Evolutionary conservation across 495 filamentous ascomycete genomes (phyloP), one percentile per base, ranked within the genome.

Genomic region (Penicillium paradoxum): DNA sequence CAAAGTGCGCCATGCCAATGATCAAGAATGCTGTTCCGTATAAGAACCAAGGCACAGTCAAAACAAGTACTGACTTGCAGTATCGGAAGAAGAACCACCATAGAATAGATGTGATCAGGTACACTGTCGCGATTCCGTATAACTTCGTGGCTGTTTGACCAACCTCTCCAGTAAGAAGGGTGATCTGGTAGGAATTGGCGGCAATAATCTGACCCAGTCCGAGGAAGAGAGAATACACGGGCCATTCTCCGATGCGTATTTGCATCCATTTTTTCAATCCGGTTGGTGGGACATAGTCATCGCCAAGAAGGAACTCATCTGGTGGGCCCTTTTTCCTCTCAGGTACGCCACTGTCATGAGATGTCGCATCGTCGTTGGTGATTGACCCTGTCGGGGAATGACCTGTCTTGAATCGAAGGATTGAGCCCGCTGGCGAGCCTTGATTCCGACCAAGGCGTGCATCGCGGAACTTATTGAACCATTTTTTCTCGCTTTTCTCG

Each of bases 131-230:
- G 15, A 87, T 80, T 39, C 80, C 78, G 69, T 89, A 89, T 7
- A 88, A 74, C 56, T 85, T 82, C 19, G 74, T 69, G 4, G 83
- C 79, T 0, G 77, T 77, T 58, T 88, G 74, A 13, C 80, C 83
- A 15, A 82, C 72, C 56, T 85, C 77, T 15, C 85, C 85, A 0
- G 81, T 82, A 11, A 89, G 73, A 21, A 89, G 74, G 3, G 83
- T 86, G 56, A 89, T 83, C 57, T 89, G 85, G 62, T 88, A 89
- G 1, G 82, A 86, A 67, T 85, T 87, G 44, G 83, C 82, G 0
- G 85, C 83, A 27, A 89, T 80, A 54, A 89, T 81, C 57, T 89
- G 85, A 4, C 83, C 83, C 0, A 88, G 72, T 41, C 84, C 84
- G 4, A 76, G 62, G 36, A 89, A 70, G 51, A 90, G 76, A 5